Evolutionary conservation across 768 basidiomycete species (phyloP).

Genomic region (Psilocybe azurescens): DNA sequence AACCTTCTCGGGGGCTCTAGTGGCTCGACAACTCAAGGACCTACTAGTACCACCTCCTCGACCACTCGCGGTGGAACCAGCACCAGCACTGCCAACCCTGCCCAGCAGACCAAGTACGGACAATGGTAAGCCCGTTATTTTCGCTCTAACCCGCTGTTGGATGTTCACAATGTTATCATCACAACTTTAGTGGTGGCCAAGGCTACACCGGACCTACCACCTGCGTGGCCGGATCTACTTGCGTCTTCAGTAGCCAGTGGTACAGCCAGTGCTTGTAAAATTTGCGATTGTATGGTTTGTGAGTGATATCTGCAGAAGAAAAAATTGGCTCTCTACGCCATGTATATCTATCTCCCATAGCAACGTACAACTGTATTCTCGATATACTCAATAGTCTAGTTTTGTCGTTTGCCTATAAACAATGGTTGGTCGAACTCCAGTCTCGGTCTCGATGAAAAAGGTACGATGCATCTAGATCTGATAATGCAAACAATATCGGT

Average conservation of each 20-base stretch:
- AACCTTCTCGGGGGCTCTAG: not conserved
- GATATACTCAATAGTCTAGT: not conserved
- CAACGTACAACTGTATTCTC: not conserved
- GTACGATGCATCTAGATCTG: no score
- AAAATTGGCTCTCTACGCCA: not conserved
- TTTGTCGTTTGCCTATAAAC: not conserved
- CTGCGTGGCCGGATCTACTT: slow-evolving; percentile 13
- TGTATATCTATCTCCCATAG: not conserved
- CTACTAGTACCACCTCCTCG: not conserved
- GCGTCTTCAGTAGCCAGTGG: slow-evolving; percentile 12
- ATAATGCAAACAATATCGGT: no score
- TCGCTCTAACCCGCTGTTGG: not conserved
- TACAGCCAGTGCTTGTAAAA: slow-evolving; percentile 15
- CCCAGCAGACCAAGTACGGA: slow-evolving; percentile 11
- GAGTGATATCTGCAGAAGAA: not conserved
- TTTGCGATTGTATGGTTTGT: not conserved
- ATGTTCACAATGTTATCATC: not conserved
- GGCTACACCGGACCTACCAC: slow-evolving; percentile 13
- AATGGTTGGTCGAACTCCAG: not conserved
- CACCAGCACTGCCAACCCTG: slow-evolving; percentile 1
- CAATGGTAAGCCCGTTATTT: slow-evolving; percentile 8
- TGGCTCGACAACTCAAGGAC: not conserved
- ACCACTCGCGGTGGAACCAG: not conserved
- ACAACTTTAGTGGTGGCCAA: slow-evolving; percentile 5
- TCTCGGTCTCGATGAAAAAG: not conserved